Evolutionary conservation across 257 asterid genomes (phyloP), one percentile per base, ranked within the genome.

Genomic region (Eucommia ulmoides): DNA sequence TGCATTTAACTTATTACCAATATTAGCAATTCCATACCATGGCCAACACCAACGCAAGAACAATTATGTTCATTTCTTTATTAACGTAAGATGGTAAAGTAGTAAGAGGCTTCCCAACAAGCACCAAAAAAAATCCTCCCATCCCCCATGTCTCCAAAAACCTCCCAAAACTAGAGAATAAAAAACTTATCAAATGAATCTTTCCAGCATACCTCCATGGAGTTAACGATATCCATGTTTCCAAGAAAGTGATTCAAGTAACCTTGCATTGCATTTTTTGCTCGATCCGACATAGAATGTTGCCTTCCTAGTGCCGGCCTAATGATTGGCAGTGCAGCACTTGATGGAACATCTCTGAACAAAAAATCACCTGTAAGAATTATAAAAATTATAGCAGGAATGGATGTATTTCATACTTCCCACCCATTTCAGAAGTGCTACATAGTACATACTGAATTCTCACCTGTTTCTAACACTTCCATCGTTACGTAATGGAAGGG

Each of bases 281-380:
- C 93, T 57, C 67, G 74, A 61, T 89, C 96, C 14, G 97, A 80
- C 82, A 89, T 78, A 22, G 97, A 85, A 59, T 78, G 62, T 63
- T 89, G 97, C 73, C 91, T 82, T 71, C 84, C 76, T 33, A 89
- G 80, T 41, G 94, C 88, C n/a, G 97, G 97, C 19, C 96, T 87
- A 57, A 89, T 76, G 52, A 89, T 77, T 73, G 96, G 87, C 54
- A 89, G 73, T 33, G 96, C 97, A 17, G 97, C 97, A 73, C 74
- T 85, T 63, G 97, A 89, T 35, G 97, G 97, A 51, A 89, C 97
- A 82, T 85, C 96, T 84, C 97, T 89, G 94, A 80, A 89, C 96
- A 89, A 89, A 82, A 85, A 89, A 89, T 59, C 70, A 77, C 94
- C 95, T 80, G 92, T 91, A 75, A 80, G 96, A 78, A 83, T 69